A percentile compares a stretch with the other conserved stretches of the same genome.
phyloP scores from a whole-genome alignment of 2,329 filamentous ascomycete species.

The Ophiostoma tasmaniense region DNA sequence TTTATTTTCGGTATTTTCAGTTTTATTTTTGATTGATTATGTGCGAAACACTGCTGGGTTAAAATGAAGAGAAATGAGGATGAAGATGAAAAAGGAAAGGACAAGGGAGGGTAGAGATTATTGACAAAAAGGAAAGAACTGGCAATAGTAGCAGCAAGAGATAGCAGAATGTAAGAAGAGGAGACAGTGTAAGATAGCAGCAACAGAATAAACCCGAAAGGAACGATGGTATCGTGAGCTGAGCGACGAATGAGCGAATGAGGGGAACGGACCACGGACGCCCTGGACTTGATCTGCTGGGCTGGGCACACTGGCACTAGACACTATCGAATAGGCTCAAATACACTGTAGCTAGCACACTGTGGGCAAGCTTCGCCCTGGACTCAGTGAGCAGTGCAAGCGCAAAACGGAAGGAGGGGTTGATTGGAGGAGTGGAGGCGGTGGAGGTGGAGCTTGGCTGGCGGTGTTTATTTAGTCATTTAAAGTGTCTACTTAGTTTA shows the following conservation, averaged over 20 bases:
- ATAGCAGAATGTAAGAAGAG: neutral
- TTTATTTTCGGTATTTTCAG: neutral
- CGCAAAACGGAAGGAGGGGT: slow-evolving; percentile 5
- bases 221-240: slow-evolving; percentile 5
- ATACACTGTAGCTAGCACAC: neutral
- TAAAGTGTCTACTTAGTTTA: neutral
- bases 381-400: neutral
- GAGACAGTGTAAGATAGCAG: neutral
- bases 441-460: slow-evolving; percentile 1
- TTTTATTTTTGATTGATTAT: neutral
- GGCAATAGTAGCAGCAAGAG: neutral
- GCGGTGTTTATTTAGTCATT: neutral
- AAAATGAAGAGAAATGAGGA: neutral
- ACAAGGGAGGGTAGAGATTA: neutral
- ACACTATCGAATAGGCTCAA: neutral
- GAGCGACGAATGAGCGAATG: slow-evolving; percentile 1
- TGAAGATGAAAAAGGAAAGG: neutral
- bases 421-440: neutral
- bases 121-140: neutral
- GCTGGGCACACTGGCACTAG: neutral
- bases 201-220: neutral
- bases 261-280: neutral
- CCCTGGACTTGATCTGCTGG: neutral
- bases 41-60: neutral
- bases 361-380: neutral